These are phyloP conservation scores for Aspergillus cristatus DNA, from an alignment of 495 filamentous ascomycete species.

Conservation along the genomic window DNA sequence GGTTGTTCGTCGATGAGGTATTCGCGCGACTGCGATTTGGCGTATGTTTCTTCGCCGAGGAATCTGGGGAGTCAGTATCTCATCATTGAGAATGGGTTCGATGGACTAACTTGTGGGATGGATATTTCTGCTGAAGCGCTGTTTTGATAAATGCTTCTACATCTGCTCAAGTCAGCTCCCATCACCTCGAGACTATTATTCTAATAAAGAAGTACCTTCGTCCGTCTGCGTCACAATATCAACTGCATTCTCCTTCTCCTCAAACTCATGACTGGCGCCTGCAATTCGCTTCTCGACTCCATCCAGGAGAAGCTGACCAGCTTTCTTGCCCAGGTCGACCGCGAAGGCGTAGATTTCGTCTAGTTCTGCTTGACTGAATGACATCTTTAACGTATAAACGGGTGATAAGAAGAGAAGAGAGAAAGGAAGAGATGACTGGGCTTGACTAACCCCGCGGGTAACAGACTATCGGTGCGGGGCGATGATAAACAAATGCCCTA, in stretches of 20 bases:
- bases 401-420: neutral
- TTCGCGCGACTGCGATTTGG: slow-evolving; percentile 44
- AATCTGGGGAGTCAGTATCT: slow-evolving; percentile 39
- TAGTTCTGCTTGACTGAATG: slow-evolving; percentile 33
- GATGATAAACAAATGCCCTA: no score
- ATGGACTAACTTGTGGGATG: slow-evolving; percentile 49
- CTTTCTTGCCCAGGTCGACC: slow-evolving; percentile 52
- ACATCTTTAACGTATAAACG: neutral
- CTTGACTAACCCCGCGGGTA: neutral
- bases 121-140: slow-evolving; percentile 46
- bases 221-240: slow-evolving; percentile 66
- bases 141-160: slow-evolving; percentile 56
- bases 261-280: slow-evolving; percentile 16
- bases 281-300: slow-evolving; percentile 34
- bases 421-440: neutral
- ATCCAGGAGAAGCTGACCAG: slow-evolving; percentile 50
- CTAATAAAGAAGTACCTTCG: slow-evolving; percentile 37
- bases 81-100: no score
- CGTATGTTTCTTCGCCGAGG: slow-evolving; percentile 63
- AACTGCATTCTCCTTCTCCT: slow-evolving; percentile 57
- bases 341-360: slow-evolving; percentile 59
- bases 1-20: slow-evolving; percentile 54
- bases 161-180: slow-evolving; percentile 42
- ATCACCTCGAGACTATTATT: slow-evolving; percentile 3
- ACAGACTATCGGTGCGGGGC: neutral